Percentiles rank a stretch among this genome's conserved stretches.
phyloP scores from a whole-genome alignment of 441 rosid genomes.

The Biscutella laevigata region DNA sequence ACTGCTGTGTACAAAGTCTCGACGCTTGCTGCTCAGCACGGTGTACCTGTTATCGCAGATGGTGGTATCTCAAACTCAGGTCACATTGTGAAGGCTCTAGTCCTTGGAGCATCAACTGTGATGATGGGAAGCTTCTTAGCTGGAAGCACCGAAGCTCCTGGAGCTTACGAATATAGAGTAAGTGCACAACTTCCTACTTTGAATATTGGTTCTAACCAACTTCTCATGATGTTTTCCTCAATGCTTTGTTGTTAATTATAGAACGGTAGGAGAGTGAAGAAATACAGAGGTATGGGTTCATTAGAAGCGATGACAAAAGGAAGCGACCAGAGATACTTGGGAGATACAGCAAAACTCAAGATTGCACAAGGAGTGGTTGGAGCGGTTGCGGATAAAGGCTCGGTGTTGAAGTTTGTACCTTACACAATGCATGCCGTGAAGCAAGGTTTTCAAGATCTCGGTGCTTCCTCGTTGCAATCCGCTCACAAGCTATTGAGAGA shows the following conservation, averaged over 20 bases:
- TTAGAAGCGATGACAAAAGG: constrained; percentile 89
- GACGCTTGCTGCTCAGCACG: constrained; percentile 55
- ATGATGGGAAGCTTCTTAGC: constrained; percentile 95
- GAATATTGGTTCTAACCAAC: neutral
- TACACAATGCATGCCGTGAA: constrained; percentile 87
- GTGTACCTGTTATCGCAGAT: constrained; percentile 82
- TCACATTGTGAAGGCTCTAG: constrained; percentile 74
- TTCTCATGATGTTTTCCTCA: neutral
- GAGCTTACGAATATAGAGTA: constrained; percentile 51
- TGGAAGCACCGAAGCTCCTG: constrained; percentile 83
- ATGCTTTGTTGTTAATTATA: constrained; percentile 8
- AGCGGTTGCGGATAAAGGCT: constrained; percentile 79
- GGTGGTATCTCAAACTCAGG: constrained; percentile 92
- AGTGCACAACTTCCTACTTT: constrained; percentile 1
- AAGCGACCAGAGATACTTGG: constrained; percentile 77
- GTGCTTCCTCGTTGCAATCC: constrained; percentile 58
- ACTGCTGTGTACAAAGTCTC: constrained; percentile 90
- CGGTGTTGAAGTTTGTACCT: constrained; percentile 59
- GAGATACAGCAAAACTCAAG: constrained; percentile 69
- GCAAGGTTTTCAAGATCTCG: constrained; percentile 93
- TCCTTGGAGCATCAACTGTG: constrained; percentile 80
- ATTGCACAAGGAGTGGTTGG: constrained; percentile 93
- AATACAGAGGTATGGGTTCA: constrained; percentile 83
- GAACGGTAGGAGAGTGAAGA: constrained; percentile 54
- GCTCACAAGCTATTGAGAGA: constrained; percentile 60